These are phyloP conservation scores for Citrus glauca DNA, from an alignment of 345 rosid species.

Conservation along the genomic window DNA sequence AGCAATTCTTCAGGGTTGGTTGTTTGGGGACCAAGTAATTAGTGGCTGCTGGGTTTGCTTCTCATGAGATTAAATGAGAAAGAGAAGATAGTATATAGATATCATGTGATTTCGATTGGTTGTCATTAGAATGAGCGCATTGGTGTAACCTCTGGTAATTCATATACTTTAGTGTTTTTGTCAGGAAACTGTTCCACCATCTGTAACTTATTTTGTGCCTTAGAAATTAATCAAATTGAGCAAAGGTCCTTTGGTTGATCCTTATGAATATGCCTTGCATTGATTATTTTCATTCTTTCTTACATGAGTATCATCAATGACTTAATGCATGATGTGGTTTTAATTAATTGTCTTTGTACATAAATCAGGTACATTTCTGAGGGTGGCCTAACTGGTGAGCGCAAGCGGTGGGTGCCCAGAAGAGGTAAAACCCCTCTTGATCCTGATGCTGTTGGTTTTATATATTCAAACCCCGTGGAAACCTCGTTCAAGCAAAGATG, in stretches of 20 bases:
- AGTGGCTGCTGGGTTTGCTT: too few species aligned
- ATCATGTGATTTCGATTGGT: not conserved
- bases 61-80: too few species aligned
- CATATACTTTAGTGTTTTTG: not conserved
- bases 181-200: not conserved
- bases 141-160: not conserved
- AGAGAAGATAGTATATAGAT: too few species aligned
- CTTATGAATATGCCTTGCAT: not conserved
- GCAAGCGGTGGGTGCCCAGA: constrained; percentile 98
- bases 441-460: constrained; percentile 86
- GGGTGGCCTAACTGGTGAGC: constrained; percentile 97
- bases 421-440: constrained; percentile 91
- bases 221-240: not conserved
- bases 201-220: not conserved
- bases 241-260: not conserved
- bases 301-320: not conserved
- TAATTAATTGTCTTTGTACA: constrained; percentile 4
- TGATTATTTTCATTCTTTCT: not conserved
- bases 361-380: constrained; percentile 71
- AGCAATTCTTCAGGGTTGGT: not conserved
- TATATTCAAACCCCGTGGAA: constrained; percentile 84
- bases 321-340: not conserved
- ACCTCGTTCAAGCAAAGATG: constrained; percentile 91
- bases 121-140: not conserved
- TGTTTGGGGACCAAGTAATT: not conserved